phyloP scores from a whole-genome alignment of 371 early-diverging fungal genomes.

The Apophysomyces ossiformis region DNA sequence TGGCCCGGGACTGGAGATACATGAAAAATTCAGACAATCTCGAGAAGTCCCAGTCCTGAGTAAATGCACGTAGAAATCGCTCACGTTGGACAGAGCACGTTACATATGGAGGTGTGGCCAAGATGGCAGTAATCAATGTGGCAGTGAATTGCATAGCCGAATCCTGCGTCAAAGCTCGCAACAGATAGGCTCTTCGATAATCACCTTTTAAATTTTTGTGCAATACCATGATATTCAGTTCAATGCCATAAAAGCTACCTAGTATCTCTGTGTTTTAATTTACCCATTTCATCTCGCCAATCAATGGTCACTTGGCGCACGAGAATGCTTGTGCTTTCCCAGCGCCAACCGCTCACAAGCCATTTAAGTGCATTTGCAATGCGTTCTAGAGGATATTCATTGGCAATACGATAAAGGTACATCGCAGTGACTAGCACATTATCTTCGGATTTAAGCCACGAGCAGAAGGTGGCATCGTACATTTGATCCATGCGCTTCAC shows the following conservation, averaged over 20 bases:
- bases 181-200: slow-evolving; percentile 54
- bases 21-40: slow-evolving; percentile 79
- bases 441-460: slow-evolving; percentile 76
- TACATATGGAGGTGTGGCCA: slow-evolving; percentile 45
- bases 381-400: slow-evolving; percentile 72
- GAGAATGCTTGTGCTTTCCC: slow-evolving; percentile 67
- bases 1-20: slow-evolving; percentile 67
- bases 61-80: slow-evolving; percentile 68
- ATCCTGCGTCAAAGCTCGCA: slow-evolving; percentile 58
- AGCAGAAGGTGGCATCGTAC: slow-evolving; percentile 76
- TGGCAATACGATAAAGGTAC: slow-evolving; percentile 75
- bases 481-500: slow-evolving; percentile 74
- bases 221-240: background rate
- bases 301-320: slow-evolving; percentile 71
- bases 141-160: slow-evolving; percentile 67
- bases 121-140: slow-evolving; percentile 48
- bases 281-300: slow-evolving; percentile 56
- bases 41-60: slow-evolving; percentile 79
- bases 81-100: slow-evolving; percentile 51
- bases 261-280: background rate
- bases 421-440: slow-evolving; percentile 74
- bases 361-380: slow-evolving; percentile 74
- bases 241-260: background rate
- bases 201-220: slow-evolving; percentile 37
- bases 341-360: slow-evolving; percentile 73